phyloP scores from a whole-genome alignment of 2,329 filamentous ascomycete genomes.

The Neofusicoccum umdonicola region DNA sequence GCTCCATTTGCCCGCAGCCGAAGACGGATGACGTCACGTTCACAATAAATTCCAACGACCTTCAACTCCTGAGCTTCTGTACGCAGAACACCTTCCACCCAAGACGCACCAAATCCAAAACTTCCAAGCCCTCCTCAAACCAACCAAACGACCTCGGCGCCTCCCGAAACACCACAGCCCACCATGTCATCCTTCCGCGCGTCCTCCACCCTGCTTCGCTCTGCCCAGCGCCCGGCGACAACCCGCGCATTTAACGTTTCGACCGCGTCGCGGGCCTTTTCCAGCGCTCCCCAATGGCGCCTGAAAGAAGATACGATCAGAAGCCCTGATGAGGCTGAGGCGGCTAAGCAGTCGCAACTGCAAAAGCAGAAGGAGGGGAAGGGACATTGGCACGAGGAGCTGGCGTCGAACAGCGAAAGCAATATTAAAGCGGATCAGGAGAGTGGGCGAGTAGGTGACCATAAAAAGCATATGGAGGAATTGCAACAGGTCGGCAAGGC shows the following conservation, averaged over 20 bases:
- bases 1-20: constrained; percentile 6
- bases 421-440: constrained; percentile 39
- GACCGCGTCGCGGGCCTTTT: constrained; percentile 25
- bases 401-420: constrained; percentile 41
- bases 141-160: not conserved
- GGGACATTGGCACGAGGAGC: constrained; percentile 43
- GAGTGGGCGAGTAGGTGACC: constrained; percentile 34
- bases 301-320: constrained; percentile 43
- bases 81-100: not conserved
- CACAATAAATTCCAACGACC: not conserved
- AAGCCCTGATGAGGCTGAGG: constrained; percentile 40
- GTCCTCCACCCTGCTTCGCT: not conserved
- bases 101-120: not conserved
- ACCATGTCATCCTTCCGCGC: not conserved
- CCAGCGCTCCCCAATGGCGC: constrained; percentile 28
- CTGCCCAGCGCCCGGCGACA: not conserved
- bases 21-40: not conserved
- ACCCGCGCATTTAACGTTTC: not conserved
- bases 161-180: not conserved
- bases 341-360: constrained; percentile 45
- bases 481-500: constrained; percentile 43
- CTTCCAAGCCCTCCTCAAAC: not conserved
- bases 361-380: constrained; percentile 42
- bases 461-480: constrained; percentile 43
- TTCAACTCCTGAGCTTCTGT: not conserved